These are phyloP conservation scores for Pilaira anomala DNA, from an alignment of 192 early-diverging fungal genomes.

Conservation along the genomic window DNA sequence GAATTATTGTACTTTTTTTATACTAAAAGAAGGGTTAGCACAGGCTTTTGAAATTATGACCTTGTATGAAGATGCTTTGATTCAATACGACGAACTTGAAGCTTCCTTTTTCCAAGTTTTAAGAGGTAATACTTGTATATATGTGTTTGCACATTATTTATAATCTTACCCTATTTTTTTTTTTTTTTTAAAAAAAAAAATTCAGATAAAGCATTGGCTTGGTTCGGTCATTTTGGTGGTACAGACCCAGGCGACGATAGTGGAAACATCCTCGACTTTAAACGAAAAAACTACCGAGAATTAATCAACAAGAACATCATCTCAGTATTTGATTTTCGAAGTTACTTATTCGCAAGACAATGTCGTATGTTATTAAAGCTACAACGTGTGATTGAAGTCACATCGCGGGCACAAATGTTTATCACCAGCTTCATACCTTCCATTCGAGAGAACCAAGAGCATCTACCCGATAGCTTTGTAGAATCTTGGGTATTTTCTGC, in stretches of 20 bases:
- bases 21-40: constrained; percentile 90
- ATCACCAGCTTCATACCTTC: constrained; percentile 68
- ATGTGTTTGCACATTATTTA: no score
- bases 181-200: not conserved
- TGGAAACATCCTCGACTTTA: constrained; percentile 72
- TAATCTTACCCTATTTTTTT: not conserved
- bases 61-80: constrained; percentile 81
- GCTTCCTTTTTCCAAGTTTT: constrained; percentile 92
- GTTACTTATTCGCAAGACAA: constrained; percentile 95
- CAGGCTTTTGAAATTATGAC: constrained; percentile 85
- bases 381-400: constrained; percentile 63
- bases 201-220: constrained; percentile 77
- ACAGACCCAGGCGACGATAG: constrained; percentile 84
- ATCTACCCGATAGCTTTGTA: constrained; percentile 59
- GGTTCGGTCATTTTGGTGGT: constrained; percentile 93
- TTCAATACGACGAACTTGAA: constrained; percentile 97
- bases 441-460: constrained; percentile 64
- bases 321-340: constrained; percentile 93
- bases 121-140: no score
- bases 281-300: constrained; percentile 80
- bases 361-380: constrained; percentile 70
- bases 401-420: constrained; percentile 68
- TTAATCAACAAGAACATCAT: constrained; percentile 88
- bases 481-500: constrained; percentile 82
- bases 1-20: constrained; percentile 98